phyloP scores from a whole-genome alignment of 208 protist genomes.

The Herpetomonas tarakana region DNA sequence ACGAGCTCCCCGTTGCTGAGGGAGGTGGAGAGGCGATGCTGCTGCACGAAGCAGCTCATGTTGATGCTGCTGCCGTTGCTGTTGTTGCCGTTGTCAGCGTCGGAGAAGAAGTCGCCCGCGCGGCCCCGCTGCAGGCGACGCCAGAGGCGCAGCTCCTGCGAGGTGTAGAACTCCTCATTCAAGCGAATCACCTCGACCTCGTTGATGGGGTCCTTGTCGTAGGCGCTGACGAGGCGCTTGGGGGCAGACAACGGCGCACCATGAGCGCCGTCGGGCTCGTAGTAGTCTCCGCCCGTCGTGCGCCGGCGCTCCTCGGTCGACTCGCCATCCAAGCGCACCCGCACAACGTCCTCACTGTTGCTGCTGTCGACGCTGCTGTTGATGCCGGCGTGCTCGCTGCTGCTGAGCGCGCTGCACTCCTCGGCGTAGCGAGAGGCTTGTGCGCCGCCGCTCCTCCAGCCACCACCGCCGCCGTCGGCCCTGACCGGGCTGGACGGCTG shows the following conservation, averaged over 20 bases:
- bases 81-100: not conserved
- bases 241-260: not conserved
- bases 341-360: not conserved
- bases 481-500: not conserved
- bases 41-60: no score
- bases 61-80: not conserved
- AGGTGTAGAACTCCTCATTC: constrained; percentile 26
- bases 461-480: no score
- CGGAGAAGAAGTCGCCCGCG: constrained; percentile 19
- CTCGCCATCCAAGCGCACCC: not conserved
- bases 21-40: no score
- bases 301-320: not conserved
- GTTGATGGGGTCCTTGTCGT: not conserved
- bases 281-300: not conserved
- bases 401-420: not conserved
- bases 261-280: no score
- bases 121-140: constrained; percentile 17
- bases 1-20: no score
- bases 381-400: no score
- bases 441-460: no score
- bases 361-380: not conserved
- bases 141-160: constrained; percentile 25
- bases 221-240: not conserved
- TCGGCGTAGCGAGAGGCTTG: no score
- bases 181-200: constrained; percentile 31